Conservation (phyloP, 2,329 filamentous ascomycete species). For the Botrytis cinerea region DNA sequence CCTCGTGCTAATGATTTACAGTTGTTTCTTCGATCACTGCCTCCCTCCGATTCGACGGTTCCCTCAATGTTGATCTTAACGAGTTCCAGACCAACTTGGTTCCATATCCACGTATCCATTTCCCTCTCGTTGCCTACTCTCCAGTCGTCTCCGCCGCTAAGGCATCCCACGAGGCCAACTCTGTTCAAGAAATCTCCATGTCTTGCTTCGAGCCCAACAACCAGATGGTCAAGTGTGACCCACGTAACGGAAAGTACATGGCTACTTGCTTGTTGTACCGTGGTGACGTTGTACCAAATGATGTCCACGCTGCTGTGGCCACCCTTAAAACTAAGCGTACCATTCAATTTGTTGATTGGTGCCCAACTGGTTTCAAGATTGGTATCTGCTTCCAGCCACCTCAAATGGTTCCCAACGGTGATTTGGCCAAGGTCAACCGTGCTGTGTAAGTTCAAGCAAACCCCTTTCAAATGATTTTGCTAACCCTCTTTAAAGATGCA, state of each 20-base stretch:
- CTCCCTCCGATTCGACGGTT: constrained; percentile 64
- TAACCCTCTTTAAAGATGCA: constrained; percentile 38
- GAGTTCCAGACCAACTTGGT: constrained; percentile 72
- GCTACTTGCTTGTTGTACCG: constrained; percentile 66
- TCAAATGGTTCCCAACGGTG: constrained; percentile 76
- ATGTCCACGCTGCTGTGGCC: constrained; percentile 60
- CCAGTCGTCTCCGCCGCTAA: constrained; percentile 62
- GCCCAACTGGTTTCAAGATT: constrained; percentile 99
- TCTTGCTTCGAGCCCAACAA: constrained; percentile 65
- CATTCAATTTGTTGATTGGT: constrained; percentile 93
- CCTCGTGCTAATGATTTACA: constrained; percentile 60
- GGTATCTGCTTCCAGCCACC: constrained; percentile 95
- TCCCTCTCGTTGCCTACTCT: constrained; percentile 65
- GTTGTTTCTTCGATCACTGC: constrained; percentile 68
- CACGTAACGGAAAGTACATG: constrained; percentile 69
- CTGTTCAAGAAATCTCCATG: constrained; percentile 21
- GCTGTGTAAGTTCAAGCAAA: constrained; percentile 73
- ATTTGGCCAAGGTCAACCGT: constrained; percentile 96
- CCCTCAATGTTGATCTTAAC: constrained; percentile 67
- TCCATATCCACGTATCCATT: constrained; percentile 68
- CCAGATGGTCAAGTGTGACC: constrained; percentile 68
- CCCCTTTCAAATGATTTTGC: constrained; percentile 30
- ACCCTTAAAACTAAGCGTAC: constrained; percentile 67
- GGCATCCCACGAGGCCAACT: constrained; percentile 56
- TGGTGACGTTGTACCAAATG: constrained; percentile 64